Evolutionary conservation across 2,329 filamentous ascomycete genomes (phyloP).

Genomic region (Aschersonia sp.): DNA sequence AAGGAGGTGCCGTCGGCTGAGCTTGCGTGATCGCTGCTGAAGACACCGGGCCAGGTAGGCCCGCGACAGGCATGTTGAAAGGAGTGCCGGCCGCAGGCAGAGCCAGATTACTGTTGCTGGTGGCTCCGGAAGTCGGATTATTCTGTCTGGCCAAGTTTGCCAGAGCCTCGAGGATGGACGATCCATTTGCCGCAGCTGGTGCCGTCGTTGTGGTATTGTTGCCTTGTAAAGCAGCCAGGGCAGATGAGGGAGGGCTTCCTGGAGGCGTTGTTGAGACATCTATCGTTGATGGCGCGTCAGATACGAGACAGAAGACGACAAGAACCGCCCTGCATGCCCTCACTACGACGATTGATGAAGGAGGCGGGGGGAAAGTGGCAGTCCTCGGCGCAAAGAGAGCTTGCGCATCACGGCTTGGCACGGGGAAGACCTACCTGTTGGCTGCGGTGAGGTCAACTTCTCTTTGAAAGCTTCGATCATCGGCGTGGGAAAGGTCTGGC

Average conservation of each 20-base stretch:
- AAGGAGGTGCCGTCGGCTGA: conserved; percentile 13
- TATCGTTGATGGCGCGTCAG: conserved; percentile 18
- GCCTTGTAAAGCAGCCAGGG: conserved; percentile 23
- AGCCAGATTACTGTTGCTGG: conserved; percentile 21
- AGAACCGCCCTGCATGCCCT: not conserved
- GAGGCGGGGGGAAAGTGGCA: not conserved
- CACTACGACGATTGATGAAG: not conserved
- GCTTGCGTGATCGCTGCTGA: conserved; percentile 13
- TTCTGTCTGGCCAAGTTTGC: conserved; percentile 72
- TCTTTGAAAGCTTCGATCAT: conserved; percentile 76
- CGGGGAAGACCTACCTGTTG: conserved; percentile 46
- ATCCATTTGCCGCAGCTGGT: conserved; percentile 26
- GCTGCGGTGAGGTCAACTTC: conserved; percentile 47
- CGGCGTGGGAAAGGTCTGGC: conserved; percentile 70
- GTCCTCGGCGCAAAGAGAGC: not conserved
- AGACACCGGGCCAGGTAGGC: conserved; percentile 16
- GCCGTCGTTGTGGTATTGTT: conserved; percentile 21
- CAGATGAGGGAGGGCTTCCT: conserved; percentile 39
- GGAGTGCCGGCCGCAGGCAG: conserved; percentile 22
- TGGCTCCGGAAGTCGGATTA: conserved; percentile 23
- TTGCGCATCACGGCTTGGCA: not conserved
- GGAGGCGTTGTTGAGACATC: conserved; percentile 59
- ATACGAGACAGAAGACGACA: not conserved
- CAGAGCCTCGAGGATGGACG: conserved; percentile 62
- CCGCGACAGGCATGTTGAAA: conserved; percentile 20